Conservation (phyloP, 768 basidiomycete genomes). For the Mycena rosella region DNA sequence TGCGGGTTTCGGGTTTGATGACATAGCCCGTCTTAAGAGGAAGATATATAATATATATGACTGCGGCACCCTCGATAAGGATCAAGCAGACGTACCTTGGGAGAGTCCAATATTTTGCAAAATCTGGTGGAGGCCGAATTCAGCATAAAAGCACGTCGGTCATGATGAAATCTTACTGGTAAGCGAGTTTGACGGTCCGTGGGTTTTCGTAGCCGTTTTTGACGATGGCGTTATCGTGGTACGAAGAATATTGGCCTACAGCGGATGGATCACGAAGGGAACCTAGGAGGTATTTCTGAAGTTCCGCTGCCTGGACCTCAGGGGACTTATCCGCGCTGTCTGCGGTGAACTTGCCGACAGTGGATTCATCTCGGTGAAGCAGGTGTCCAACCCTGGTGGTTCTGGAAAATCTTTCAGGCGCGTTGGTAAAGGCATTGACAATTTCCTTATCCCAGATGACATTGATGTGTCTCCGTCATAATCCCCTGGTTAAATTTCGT, state of each 20-base stretch:
- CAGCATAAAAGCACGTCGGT: conserved; percentile 36
- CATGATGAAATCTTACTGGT: conserved; percentile 55
- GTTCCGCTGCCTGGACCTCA: conserved; percentile 46
- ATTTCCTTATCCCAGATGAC: conserved; percentile 71
- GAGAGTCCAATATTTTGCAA: conserved; percentile 67
- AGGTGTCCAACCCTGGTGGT: conserved; percentile 55
- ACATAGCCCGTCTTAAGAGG: conserved; percentile 71
- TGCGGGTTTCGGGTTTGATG: conserved; percentile 50
- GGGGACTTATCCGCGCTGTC: conserved; percentile 38
- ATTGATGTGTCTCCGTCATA: conserved; percentile 79
- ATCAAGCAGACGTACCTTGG: no score
- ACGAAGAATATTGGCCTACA: conserved; percentile 68
- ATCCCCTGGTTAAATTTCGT: conserved; percentile 62
- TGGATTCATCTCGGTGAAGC: conserved; percentile 60
- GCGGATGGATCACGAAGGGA: conserved; percentile 58
- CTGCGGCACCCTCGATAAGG: no score
- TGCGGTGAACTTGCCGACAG: conserved; percentile 57
- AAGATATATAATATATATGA: no score
- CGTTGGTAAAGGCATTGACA: conserved; percentile 67
- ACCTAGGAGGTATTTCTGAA: conserved; percentile 67
- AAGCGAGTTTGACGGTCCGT: conserved; percentile 66
- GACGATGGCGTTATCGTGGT: conserved; percentile 70
- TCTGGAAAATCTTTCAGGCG: conserved; percentile 62
- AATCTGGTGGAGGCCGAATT: conserved; percentile 48
- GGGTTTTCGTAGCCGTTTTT: conserved; percentile 62